Conservation (phyloP, 352 stramenopile species). For the Globisporangium rhizosaccharum region DNA sequence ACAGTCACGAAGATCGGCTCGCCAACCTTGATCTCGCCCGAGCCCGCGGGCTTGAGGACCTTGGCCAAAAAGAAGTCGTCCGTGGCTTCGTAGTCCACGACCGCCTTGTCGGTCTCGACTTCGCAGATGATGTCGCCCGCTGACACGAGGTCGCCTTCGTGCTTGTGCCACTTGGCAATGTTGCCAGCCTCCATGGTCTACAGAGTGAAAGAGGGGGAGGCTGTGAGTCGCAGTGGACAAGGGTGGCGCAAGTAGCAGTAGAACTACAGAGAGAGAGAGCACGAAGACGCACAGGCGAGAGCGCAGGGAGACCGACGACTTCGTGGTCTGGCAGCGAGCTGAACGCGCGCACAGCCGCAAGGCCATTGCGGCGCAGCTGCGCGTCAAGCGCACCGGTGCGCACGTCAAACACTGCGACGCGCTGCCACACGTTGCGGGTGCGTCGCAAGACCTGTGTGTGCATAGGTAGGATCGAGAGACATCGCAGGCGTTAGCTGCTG, state of each 20-base stretch:
- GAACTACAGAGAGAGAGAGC: neutral
- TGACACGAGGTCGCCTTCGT: constrained; percentile 88
- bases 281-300: constrained; percentile 40
- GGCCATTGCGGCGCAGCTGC: constrained; percentile 15
- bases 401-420: constrained; percentile 40
- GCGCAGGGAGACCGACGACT: constrained; percentile 63
- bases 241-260: too few species aligned
- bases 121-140: constrained; percentile 92
- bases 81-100: constrained; percentile 96
- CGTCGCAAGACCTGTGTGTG: constrained; percentile 38
- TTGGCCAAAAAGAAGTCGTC: constrained; percentile 94
- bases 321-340: constrained; percentile 70
- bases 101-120: constrained; percentile 98
- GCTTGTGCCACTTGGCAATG: constrained; percentile 93
- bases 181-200: constrained; percentile 94
- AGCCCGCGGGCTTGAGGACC: constrained; percentile 88
- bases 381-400: constrained; percentile 22
- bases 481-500: too few species aligned
- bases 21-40: constrained; percentile 82
- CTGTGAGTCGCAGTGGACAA: neutral
- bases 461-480: constrained; percentile 3
- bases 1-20: constrained; percentile 70
- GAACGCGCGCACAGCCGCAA: constrained; percentile 32
- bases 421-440: constrained; percentile 51
- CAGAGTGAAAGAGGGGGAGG: neutral